Evolutionary conservation across 345 rosid genomes (phyloP).

Genomic region (Citrus unshiu): DNA sequence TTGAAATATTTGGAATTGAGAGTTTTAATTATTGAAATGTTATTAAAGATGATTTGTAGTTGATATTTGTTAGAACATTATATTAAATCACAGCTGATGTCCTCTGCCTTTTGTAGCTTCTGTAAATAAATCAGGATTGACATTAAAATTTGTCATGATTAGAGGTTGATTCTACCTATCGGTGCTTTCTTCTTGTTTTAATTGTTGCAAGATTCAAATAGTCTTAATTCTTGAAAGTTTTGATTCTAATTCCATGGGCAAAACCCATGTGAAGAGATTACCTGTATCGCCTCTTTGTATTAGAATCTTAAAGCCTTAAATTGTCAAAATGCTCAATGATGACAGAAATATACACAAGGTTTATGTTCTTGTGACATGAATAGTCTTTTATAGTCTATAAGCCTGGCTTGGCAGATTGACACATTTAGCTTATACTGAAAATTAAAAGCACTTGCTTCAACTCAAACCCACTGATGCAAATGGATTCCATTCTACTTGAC

Average conservation of each 20-base stretch:
- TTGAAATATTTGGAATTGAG: too few relatives aligned
- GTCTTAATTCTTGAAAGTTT: neutral
- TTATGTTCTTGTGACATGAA: neutral
- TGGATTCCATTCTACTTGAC: neutral
- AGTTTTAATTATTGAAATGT: too few relatives aligned
- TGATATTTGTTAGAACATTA: neutral
- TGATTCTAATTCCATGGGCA: neutral
- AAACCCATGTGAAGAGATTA: neutral
- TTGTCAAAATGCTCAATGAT: slow-evolving; percentile 1
- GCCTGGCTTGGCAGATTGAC: neutral
- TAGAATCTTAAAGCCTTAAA: neutral
- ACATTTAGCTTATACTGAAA: neutral
- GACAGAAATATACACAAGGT: neutral
- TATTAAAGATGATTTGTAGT: too few relatives aligned
- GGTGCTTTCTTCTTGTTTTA: slow-evolving; percentile 1
- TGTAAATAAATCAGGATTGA: slow-evolving; percentile 45
- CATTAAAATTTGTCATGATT: slow-evolving; percentile 21
- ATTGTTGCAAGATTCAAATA: neutral
- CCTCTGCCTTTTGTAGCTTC: slow-evolving; percentile 26
- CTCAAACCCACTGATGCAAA: neutral
- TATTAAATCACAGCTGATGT: slow-evolving; percentile 1
- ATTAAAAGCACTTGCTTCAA: neutral
- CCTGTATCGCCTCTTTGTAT: neutral
- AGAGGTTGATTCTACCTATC: neutral
- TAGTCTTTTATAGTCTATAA: too few relatives aligned